Evolutionary conservation across 495 filamentous ascomycete genomes (phyloP), one percentile per base, ranked within the genome.

Genomic region (Penicillium angulare): DNA sequence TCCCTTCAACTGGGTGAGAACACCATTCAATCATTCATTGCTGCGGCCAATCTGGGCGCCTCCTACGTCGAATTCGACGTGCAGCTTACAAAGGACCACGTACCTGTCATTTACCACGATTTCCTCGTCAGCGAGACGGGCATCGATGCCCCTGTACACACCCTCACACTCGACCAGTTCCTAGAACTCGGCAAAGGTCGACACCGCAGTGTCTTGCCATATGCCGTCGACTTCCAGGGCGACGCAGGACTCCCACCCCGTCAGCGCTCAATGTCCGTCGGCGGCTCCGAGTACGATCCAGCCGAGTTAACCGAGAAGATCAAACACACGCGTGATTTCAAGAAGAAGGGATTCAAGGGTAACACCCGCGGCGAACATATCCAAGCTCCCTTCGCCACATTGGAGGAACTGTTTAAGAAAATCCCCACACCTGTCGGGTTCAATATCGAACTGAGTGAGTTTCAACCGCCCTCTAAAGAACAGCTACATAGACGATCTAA

Each of bases 101-200:
- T 99, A 7, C 95, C 95, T 15, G 92, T 99, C 59, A 96, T 99
- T 58, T 99, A 99, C 66, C 95, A 99, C 66, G 95, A 99, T 68
- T 99, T 99, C 59, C 77, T 99, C 13, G 93, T 99, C 66, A 96
- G 90, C 64, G 95, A 99, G 71, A 99, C 95, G 0, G 95, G 95
- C 1, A 95, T 96, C 49, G 95, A 99, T 67, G 95, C 92, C 0
- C 95, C 95, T 0, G 91, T 99, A 1, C 95, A 99, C 60, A 91
- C 89, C 3, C 76, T 99, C 44, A 97, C 92, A 0, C 74, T 97
- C 3, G 92, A 98, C 53, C 95, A 83, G 67, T 96, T 97, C 68
- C 79, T 97, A 21, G 88, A 95, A 56, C 78, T 96, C 53, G 91
- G 88, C 59, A 77, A 84, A 16, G 54, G 59, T 26, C 56, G 53